A percentile compares a stretch with the other conserved stretches of the same genome.
Evolutionary conservation across 2,329 filamentous ascomycete genomes (phyloP).

Genomic region (Tolypocladium cylindrosporum): DNA sequence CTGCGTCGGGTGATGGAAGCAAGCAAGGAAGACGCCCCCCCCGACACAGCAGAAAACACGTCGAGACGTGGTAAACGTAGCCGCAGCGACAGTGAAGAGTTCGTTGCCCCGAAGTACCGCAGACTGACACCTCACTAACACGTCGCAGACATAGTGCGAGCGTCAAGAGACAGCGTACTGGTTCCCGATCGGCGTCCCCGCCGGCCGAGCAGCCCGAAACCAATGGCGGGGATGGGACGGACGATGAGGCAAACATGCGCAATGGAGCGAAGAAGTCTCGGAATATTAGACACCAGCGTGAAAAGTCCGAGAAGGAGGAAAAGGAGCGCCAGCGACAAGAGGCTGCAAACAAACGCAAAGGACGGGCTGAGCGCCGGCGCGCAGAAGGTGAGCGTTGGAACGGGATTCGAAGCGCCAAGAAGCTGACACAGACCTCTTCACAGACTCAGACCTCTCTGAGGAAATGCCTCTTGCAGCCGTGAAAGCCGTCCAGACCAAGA

Average conservation of each 20-base stretch:
- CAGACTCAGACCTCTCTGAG: constrained; percentile 64
- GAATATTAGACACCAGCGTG: constrained; percentile 48
- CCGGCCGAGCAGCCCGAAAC: constrained; percentile 33
- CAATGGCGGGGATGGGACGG: constrained; percentile 53
- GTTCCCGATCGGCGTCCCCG: constrained; percentile 61
- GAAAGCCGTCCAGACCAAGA: constrained; percentile 17
- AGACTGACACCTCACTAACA: constrained; percentile 15
- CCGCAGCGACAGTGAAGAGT: constrained; percentile 92
- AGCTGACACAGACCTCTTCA: constrained; percentile 5
- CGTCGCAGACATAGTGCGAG: constrained; percentile 54
- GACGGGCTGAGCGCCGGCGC: constrained; percentile 68
- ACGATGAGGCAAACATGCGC: constrained; percentile 51
- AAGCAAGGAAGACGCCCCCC: constrained; percentile 70
- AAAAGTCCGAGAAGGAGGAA: constrained; percentile 61
- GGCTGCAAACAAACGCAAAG: constrained; percentile 70
- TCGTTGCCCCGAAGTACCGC: constrained; percentile 29
- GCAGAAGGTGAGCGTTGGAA: constrained; percentile 55
- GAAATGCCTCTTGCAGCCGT: constrained; percentile 45
- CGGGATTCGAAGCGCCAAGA: not conserved
- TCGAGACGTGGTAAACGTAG: constrained; percentile 68
- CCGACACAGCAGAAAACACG: constrained; percentile 37
- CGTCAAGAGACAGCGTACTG: constrained; percentile 75
- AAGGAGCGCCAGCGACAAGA: constrained; percentile 65
- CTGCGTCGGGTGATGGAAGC: constrained; percentile 85
- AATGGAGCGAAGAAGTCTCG: constrained; percentile 51